A percentile compares a stretch with the other conserved stretches of the same genome.
These are phyloP conservation scores for Phytophthora nicotianae DNA, from an alignment of 352 stramenopile species.

Conservation along the genomic window DNA sequence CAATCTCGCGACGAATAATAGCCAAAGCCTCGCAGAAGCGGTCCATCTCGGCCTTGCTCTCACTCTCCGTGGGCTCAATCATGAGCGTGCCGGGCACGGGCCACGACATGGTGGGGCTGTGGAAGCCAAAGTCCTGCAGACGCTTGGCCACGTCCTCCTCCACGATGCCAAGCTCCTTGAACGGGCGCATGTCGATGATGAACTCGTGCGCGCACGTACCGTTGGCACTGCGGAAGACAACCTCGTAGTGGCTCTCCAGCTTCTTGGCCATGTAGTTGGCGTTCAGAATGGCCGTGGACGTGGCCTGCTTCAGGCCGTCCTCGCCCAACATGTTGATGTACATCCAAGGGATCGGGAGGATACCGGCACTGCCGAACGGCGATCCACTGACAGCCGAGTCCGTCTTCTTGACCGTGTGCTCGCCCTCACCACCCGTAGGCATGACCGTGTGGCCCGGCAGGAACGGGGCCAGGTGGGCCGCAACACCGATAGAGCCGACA, in stretches of 20 bases:
- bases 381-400: slow-evolving; percentile 92
- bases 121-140: slow-evolving; percentile 99
- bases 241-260: slow-evolving; percentile 94
- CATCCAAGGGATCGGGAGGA: slow-evolving; percentile 99
- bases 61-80: slow-evolving; percentile 99
- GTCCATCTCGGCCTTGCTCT: slow-evolving; percentile 98
- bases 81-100: slow-evolving; percentile 98
- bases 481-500: slow-evolving; percentile 92
- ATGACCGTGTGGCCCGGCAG: slow-evolving; percentile 95
- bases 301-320: slow-evolving; percentile 93
- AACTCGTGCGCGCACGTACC: slow-evolving; percentile 99
- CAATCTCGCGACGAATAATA: slow-evolving; percentile 97
- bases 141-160: slow-evolving; percentile 99
- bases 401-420: slow-evolving; percentile 75
- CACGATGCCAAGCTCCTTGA: slow-evolving; percentile 96
- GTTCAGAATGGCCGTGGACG: slow-evolving; percentile 97
- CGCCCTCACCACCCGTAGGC: slow-evolving; percentile 81
- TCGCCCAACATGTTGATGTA: slow-evolving; percentile 99
- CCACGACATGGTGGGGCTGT: slow-evolving; percentile 99
- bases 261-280: slow-evolving; percentile 99
- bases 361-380: slow-evolving; percentile 97
- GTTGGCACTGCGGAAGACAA: slow-evolving; percentile 96
- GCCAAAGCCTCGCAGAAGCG: slow-evolving; percentile 97
- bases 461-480: slow-evolving; percentile 94
- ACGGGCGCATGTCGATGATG: slow-evolving; percentile 98